Conservation (phyloP, 2,329 filamentous ascomycete species). For the Monosporascus ibericus region DNA sequence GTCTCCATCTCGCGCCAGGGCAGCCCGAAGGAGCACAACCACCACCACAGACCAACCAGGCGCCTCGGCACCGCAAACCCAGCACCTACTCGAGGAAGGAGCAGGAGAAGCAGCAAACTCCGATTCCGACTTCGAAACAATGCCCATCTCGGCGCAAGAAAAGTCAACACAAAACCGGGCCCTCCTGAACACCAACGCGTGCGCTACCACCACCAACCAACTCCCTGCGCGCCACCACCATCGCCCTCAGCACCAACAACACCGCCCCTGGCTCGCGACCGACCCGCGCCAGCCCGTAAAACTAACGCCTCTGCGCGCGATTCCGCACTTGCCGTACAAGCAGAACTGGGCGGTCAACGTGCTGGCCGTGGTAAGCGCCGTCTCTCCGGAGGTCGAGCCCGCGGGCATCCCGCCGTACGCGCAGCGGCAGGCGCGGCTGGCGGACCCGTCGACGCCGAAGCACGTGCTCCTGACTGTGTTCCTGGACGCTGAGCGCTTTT, state of each 20-base stretch:
- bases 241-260: constrained; percentile 6
- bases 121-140: constrained; percentile 30
- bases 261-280: background rate
- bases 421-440: constrained; percentile 47
- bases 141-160: constrained; percentile 20
- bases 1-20: background rate
- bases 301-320: constrained; percentile 42
- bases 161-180: constrained; percentile 13
- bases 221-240: background rate
- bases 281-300: constrained; percentile 39
- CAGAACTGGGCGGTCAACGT: constrained; percentile 55
- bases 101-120: constrained; percentile 12
- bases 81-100: constrained; percentile 13
- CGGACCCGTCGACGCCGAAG: constrained; percentile 46
- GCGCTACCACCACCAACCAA: background rate
- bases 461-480: constrained; percentile 49
- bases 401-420: constrained; percentile 41
- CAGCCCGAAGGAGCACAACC: background rate
- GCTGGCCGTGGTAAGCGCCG: constrained; percentile 41
- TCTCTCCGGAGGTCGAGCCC: constrained; percentile 40
- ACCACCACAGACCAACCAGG: background rate
- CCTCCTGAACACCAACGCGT: constrained; percentile 6
- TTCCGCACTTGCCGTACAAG: constrained; percentile 47
- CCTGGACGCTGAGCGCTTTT: constrained; percentile 44
- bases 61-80: background rate